Evolutionary conservation across 2,329 filamentous ascomycete species (phyloP).

Genomic region (Thielaviopsis populi): DNA sequence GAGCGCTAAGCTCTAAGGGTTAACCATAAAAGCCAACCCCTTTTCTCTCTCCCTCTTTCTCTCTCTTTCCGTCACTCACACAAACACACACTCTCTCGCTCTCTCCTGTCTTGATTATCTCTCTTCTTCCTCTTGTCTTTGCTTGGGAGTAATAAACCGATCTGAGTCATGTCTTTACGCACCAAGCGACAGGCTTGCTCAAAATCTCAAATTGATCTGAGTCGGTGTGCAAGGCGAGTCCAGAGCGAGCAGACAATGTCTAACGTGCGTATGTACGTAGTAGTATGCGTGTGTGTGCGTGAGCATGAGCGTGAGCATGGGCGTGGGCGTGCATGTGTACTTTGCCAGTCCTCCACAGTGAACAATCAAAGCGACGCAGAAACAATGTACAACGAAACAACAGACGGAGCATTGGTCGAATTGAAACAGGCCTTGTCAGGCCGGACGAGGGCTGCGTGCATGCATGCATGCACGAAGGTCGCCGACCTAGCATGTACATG

Average conservation of each 20-base stretch:
- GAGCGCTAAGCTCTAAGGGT: too few species aligned
- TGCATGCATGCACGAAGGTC: not conserved
- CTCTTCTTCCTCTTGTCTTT: too few species aligned
- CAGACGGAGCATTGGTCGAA: constrained; percentile 1
- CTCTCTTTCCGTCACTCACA: too few species aligned
- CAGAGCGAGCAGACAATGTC: not conserved
- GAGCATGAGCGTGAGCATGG: not conserved
- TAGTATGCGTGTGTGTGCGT: not conserved
- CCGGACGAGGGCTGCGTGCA: not conserved
- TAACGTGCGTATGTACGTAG: not conserved
- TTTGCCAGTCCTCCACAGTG: not conserved
- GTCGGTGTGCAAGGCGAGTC: not conserved
- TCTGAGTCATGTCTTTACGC: too few species aligned
- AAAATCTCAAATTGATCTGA: not conserved
- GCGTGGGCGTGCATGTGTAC: not conserved
- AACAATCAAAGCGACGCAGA: not conserved
- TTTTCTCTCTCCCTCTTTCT: too few species aligned
- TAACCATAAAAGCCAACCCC: too few species aligned
- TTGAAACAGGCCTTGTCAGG: not conserved
- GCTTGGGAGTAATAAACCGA: too few species aligned
- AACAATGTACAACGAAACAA: not conserved
- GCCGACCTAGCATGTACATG: not conserved
- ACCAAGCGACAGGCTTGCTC: too few species aligned
- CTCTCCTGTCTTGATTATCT: too few species aligned
- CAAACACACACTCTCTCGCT: too few species aligned